Conservation (phyloP, 106 monocot species). For the Apostasia shenzhenica region DNA sequence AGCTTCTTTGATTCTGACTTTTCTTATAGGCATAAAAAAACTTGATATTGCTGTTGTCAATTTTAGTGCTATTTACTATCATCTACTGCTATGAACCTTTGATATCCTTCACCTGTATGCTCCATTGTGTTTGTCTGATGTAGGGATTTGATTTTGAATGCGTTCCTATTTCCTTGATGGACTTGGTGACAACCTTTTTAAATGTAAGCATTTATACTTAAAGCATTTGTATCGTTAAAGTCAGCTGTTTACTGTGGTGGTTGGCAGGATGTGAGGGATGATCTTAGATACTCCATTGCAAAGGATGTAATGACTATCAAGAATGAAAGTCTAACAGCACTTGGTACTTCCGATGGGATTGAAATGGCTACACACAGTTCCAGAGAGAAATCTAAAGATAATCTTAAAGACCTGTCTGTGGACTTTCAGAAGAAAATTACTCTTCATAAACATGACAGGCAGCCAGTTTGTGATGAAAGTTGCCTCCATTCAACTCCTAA, state of each 20-base stretch:
- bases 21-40: neutral
- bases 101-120: neutral
- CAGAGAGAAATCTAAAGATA: neutral
- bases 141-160: constrained; percentile 92
- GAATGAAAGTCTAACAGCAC: constrained; percentile 38
- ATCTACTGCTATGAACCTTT: neutral
- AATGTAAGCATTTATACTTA: constrained; percentile 46
- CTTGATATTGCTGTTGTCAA: neutral
- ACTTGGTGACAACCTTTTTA: constrained; percentile 68
- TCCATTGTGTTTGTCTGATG: constrained; percentile 8
- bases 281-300: constrained; percentile 64
- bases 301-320: constrained; percentile 53
- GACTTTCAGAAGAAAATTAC: constrained; percentile 93
- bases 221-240: constrained; percentile 6
- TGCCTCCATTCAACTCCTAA: constrained; percentile 6
- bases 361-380: constrained; percentile 5
- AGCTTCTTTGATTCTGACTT: constrained; percentile 7
- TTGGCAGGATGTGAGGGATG: constrained; percentile 85
- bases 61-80: neutral
- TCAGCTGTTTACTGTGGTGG: constrained; percentile 9
- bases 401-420: constrained; percentile 17
- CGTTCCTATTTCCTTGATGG: constrained; percentile 72
- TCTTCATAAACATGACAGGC: constrained; percentile 24
- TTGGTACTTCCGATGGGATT: constrained; percentile 9
- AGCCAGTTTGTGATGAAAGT: neutral